Evolutionary conservation across 2,329 filamentous ascomycete species (phyloP).

Genomic region (Penicillium sp.): DNA sequence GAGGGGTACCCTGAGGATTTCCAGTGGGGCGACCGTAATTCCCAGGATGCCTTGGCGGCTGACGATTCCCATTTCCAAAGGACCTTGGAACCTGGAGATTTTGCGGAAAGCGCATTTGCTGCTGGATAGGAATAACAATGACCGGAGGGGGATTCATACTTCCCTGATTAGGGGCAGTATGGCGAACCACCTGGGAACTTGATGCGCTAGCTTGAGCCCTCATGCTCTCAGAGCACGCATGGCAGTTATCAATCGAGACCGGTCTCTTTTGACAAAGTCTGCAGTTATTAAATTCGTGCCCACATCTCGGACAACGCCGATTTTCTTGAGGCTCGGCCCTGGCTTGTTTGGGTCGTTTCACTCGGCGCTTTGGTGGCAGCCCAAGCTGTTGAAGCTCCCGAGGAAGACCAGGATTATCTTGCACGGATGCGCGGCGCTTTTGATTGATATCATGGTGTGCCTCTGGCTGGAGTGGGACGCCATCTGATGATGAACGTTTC

Average conservation of each 20-base stretch:
- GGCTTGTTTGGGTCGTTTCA: neutral
- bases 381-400: neutral
- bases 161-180: neutral
- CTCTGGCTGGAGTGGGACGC: neutral
- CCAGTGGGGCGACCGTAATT: neutral
- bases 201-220: neutral
- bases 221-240: neutral
- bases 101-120: neutral
- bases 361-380: neutral
- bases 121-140: neutral
- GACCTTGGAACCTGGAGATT: neutral
- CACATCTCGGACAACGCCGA: neutral
- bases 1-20: neutral
- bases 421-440: neutral
- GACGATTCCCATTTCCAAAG: neutral
- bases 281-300: neutral
- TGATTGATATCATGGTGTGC: neutral
- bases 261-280: neutral
- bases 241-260: neutral
- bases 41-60: neutral
- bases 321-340: neutral
- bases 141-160: neutral
- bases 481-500: neutral
- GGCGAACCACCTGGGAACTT: neutral
- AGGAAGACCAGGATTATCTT: neutral